Percentiles rank a stretch among this genome's conserved stretches.
Evolutionary conservation across 257 asterid species (phyloP).

Genomic region (Ilex asprella): DNA sequence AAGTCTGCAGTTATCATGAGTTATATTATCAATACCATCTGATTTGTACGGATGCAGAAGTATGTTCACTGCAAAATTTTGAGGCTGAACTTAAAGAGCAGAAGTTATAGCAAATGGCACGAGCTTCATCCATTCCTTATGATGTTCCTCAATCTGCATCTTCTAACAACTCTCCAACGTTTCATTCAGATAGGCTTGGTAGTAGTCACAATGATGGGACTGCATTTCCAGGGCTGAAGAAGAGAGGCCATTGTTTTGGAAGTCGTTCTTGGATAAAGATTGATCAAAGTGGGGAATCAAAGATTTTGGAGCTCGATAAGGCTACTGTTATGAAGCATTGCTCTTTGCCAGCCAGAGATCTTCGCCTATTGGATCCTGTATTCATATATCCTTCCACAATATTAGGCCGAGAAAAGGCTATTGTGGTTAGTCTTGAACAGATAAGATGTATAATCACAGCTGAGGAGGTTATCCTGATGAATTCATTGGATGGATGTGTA

Average conservation of each 20-base stretch:
- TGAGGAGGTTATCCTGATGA: conserved; percentile 91
- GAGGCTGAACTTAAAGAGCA: conserved; percentile 16
- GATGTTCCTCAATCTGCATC: conserved; percentile 29
- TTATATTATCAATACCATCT: too few species aligned
- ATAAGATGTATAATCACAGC: conserved; percentile 96
- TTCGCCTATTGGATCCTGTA: conserved; percentile 93
- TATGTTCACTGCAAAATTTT: conserved; percentile 8
- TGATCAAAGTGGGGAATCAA: conserved; percentile 66
- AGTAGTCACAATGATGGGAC: conserved; percentile 30
- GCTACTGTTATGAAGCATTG: conserved; percentile 82
- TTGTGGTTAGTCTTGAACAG: conserved; percentile 91
- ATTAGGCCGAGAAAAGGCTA: conserved; percentile 97
- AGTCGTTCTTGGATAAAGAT: conserved; percentile 92
- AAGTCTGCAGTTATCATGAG: too few species aligned
- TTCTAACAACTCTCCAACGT: conserved; percentile 28
- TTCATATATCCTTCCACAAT: conserved; percentile 87
- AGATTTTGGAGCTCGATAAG: conserved; percentile 79
- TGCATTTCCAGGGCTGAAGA: conserved; percentile 63
- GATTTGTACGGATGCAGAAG: conserved; percentile 31
- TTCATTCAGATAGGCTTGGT: conserved; percentile 25
- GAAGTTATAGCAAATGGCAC: conserved; percentile 40
- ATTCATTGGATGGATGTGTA: conserved; percentile 77
- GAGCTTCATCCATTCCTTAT: conserved; percentile 24
- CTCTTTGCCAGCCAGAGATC: conserved; percentile 94
- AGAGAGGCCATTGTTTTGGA: conserved; percentile 84